A percentile compares a stretch with the other conserved stretches of the same genome.
phyloP scores from a whole-genome alignment of 176 grass and related monocot genomes.

The Microstegium vimineum region DNA sequence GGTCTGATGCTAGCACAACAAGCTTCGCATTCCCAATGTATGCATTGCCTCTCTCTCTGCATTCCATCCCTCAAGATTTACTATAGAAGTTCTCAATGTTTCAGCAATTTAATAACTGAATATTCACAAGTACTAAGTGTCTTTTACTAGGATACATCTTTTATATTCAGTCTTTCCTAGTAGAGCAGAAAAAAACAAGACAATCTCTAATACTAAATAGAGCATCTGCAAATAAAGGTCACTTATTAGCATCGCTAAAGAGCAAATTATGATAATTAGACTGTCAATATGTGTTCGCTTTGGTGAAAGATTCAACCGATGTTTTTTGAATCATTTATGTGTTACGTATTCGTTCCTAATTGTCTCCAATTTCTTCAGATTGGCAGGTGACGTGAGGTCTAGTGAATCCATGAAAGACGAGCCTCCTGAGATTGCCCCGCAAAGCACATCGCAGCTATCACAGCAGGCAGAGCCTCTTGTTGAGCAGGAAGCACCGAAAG shows the following conservation, averaged over 20 bases:
- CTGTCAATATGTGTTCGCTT: background rate
- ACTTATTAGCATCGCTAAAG: background rate
- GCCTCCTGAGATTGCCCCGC: slow-evolving; percentile 1
- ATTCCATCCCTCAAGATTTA: background rate
- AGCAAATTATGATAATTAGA: background rate
- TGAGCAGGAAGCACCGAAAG: background rate
- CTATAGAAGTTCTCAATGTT: background rate
- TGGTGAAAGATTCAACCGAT: background rate
- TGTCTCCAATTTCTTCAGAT: slow-evolving; percentile 25
- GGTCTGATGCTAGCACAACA: slow-evolving; percentile 47
- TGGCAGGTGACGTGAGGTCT: slow-evolving; percentile 28
- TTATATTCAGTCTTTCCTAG: background rate
- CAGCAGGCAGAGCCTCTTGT: background rate
- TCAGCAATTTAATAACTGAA: background rate
- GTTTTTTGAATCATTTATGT: background rate
- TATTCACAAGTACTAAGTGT: background rate
- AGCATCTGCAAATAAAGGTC: background rate
- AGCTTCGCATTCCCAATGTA: slow-evolving; percentile 90
- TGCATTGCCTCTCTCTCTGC: slow-evolving; percentile 33
- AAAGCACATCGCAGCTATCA: slow-evolving; percentile 21
- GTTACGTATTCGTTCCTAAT: background rate
- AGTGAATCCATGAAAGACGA: slow-evolving; percentile 24
- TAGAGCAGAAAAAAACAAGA: background rate
- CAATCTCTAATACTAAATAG: background rate
- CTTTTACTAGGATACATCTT: background rate